These are phyloP conservation scores for Tetracladium setigerum DNA, from an alignment of 495 filamentous ascomycete species.

Conservation along the genomic window DNA sequence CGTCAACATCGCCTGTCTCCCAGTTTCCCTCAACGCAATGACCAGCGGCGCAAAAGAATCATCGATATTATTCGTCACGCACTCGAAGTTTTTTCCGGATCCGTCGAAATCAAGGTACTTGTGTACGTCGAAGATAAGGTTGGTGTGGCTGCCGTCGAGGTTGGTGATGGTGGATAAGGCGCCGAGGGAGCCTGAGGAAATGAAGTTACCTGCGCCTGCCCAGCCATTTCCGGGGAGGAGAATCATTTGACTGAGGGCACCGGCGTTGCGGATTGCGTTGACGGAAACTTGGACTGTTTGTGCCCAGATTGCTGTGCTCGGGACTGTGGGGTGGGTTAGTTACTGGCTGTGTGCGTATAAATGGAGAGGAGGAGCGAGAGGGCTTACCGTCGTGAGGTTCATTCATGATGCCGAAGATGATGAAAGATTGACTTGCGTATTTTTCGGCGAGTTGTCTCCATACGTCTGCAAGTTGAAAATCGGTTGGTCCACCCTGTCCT, in stretches of 20 bases:
- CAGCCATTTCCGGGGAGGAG: constrained; percentile 36
- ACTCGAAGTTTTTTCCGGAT: constrained; percentile 43
- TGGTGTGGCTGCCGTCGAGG: constrained; percentile 41
- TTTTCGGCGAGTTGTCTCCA: constrained; percentile 50
- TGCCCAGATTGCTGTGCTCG: constrained; percentile 41
- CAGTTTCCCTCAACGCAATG: constrained; percentile 37
- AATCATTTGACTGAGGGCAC: constrained; percentile 47
- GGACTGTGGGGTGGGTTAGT: constrained; percentile 25
- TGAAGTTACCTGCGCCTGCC: constrained; percentile 37
- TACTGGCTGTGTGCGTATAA: background rate
- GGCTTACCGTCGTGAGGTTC: constrained; percentile 41
- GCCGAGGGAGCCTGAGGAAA: constrained; percentile 36
- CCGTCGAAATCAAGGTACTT: constrained; percentile 51
- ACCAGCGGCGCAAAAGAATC: constrained; percentile 40
- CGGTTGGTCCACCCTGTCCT: constrained; percentile 40
- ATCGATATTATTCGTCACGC: constrained; percentile 43
- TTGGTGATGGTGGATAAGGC: constrained; percentile 46
- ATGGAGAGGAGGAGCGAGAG: background rate
- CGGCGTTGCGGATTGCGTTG: constrained; percentile 49
- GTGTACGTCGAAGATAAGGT: constrained; percentile 50
- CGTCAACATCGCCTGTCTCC: constrained; percentile 41
- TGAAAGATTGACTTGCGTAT: constrained; percentile 35
- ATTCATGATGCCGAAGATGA: constrained; percentile 56
- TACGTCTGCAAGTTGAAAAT: constrained; percentile 44
- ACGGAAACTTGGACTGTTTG: constrained; percentile 47